Conservation (phyloP, 495 filamentous ascomycete species). For the Lasiosphaeris hirsuta region DNA sequence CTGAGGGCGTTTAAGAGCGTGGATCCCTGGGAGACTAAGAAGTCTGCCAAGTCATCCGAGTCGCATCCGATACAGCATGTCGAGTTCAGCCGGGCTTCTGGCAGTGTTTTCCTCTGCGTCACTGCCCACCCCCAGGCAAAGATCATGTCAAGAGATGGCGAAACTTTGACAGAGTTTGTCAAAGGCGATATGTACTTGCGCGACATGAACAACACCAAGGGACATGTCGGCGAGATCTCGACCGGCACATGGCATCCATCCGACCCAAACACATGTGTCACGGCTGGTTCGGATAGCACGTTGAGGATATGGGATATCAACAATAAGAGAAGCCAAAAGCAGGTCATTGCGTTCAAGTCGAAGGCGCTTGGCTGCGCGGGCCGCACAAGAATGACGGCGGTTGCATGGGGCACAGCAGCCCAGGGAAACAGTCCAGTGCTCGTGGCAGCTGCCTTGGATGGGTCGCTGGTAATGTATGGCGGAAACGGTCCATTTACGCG, state of each 20-base stretch:
- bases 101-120: conserved; percentile 78
- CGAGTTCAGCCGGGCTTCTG: conserved; percentile 79
- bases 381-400: conserved; percentile 87
- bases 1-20: conserved; percentile 89
- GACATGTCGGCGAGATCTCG: conserved; percentile 86
- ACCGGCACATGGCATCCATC: conserved; percentile 85
- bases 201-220: conserved; percentile 95
- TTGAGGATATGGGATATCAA: conserved; percentile 96
- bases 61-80: conserved; percentile 83
- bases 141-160: conserved; percentile 84
- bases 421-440: conserved; percentile 79
- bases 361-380: conserved; percentile 80
- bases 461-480: conserved; percentile 85
- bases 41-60: conserved; percentile 64
- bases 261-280: conserved; percentile 77
- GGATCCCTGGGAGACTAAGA: conserved; percentile 76
- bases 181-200: conserved; percentile 98
- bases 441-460: conserved; percentile 83
- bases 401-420: conserved; percentile 77
- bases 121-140: conserved; percentile 85
- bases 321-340: conserved; percentile 78
- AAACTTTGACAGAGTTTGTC: conserved; percentile 76
- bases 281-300: conserved; percentile 89
- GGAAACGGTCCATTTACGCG: conserved; percentile 85
- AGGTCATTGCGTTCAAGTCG: conserved; percentile 93